These are phyloP conservation scores for Hypoxylon rubiginosum DNA, from an alignment of 2,329 filamentous ascomycete species.

Conservation along the genomic window DNA sequence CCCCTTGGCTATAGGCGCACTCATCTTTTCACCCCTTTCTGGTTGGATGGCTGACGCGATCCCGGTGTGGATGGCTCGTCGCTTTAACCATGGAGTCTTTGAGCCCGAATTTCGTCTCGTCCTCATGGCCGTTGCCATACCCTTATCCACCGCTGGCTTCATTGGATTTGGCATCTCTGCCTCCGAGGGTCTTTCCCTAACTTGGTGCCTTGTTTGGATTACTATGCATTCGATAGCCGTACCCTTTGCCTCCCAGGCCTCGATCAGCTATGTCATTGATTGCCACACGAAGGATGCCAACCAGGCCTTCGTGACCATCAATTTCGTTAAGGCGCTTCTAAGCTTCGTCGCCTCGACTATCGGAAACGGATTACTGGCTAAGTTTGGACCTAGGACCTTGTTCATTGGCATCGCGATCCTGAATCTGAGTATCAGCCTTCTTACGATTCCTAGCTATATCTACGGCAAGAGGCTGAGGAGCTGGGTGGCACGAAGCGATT, in stretches of 20 bases:
- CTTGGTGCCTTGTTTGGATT: slow-evolving; percentile 45
- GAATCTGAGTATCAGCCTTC: slow-evolving; percentile 41
- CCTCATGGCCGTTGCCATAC: slow-evolving; percentile 43
- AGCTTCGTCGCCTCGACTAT: slow-evolving; percentile 42
- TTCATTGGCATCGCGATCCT: slow-evolving; percentile 44
- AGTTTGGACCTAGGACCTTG: slow-evolving; percentile 32
- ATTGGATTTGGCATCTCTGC: slow-evolving; percentile 43
- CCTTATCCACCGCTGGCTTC: slow-evolving; percentile 42
- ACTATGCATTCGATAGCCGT: slow-evolving; percentile 46
- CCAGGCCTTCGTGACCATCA: slow-evolving; percentile 47
- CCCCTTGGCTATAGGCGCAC: slow-evolving; percentile 40
- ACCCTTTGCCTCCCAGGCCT: slow-evolving; percentile 44
- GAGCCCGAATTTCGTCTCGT: slow-evolving; percentile 47
- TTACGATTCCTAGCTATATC: slow-evolving; percentile 47
- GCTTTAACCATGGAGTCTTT: slow-evolving; percentile 41
- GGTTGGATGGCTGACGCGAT: slow-evolving; percentile 46
- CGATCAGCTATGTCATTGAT: slow-evolving; percentile 47
- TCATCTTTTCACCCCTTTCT: slow-evolving; percentile 44
- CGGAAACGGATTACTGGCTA: slow-evolving; percentile 40
- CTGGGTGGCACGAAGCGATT: slow-evolving; percentile 46
- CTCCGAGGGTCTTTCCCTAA: slow-evolving; percentile 30
- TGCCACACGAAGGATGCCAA: slow-evolving; percentile 47
- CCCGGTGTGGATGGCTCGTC: slow-evolving; percentile 45
- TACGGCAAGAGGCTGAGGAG: slow-evolving; percentile 45
- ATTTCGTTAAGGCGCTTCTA: slow-evolving; percentile 44